Base-by-base conservation (phyloP, 306 rosid species). In the Acmispon strigosus region DNA sequence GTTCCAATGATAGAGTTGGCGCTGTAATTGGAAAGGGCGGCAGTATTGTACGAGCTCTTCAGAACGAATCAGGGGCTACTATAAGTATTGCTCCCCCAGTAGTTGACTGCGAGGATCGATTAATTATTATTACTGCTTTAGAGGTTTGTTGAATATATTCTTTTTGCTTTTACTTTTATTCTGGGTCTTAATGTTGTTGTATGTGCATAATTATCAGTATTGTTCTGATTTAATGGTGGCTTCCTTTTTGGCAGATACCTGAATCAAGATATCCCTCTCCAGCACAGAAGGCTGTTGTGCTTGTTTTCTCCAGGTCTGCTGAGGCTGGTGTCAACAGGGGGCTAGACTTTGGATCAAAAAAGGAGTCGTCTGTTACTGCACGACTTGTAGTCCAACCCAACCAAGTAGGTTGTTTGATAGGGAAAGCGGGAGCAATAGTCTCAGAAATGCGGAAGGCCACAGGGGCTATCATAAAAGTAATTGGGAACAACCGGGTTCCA, bases 351-450 rank as follows among this genome's bases (percentile, higher is more conserved):
- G 79, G 80, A 81, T 65, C 84, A 59, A 84, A 74, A 74, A 84
- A 81, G 81, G 92, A 85, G 51, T 67, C 85, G 27, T 53, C 80
- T 68, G 81, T 80, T 67, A 80, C 79, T 65, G 96, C 97, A 55
- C 81, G 86, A 19, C 89, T 94, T 62, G 85, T 80, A 32, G 88
- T 90, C 74, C 86, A 94, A 8, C 57, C 89, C 70, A 83, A 82
- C 82, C 96, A 94, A 83, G 97, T 89, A 76, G 98, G 98, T 68
- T 91, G 97, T 77, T 78, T 94, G 83, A 63, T 94, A 73, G 98
- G 98, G 81, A 90, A 87, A 80, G 97, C 96, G 41, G 98, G 98
- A 72, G 79, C 79, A 55, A 83, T 90, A 66, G 72, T 94, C 79
- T 74, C 95, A 18, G 98, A 90, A 81, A 94, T 90, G 72, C 84